A percentile compares a stretch with the other conserved stretches of the same genome.
These are phyloP conservation scores for Curvularia hawaiiensis DNA, from an alignment of 2,329 filamentous ascomycete species.

Conservation along the genomic window DNA sequence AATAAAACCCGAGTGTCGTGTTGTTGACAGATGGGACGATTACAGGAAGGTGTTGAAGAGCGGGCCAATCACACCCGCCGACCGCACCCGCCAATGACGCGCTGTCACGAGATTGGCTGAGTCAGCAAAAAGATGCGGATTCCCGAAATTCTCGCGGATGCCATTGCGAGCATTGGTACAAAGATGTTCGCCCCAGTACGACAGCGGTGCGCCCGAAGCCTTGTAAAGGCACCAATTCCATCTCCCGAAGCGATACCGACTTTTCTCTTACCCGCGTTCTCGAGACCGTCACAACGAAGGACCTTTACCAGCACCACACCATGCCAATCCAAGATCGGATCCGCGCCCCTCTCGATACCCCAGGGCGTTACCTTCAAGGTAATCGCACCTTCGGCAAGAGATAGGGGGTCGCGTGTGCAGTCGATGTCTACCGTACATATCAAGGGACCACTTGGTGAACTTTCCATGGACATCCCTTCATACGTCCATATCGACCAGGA, in stretches of 20 bases:
- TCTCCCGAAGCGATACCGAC: conserved; percentile 63
- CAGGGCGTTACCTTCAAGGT: conserved; percentile 69
- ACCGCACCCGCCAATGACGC: conserved; percentile 14
- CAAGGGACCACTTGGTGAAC: conserved; percentile 79
- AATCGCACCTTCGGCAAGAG: conserved; percentile 66
- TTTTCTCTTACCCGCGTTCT: conserved; percentile 76
- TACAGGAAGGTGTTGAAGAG: conserved; percentile 1
- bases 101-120: conserved; percentile 23
- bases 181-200: conserved; percentile 69
- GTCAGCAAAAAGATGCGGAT: conserved; percentile 20
- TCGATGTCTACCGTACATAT: conserved; percentile 73
- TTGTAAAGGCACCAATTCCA: conserved; percentile 53
- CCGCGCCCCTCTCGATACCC: conserved; percentile 58
- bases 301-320: conserved; percentile 74
- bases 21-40: conserved; percentile 9
- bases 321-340: conserved; percentile 81
- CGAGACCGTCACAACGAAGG: conserved; percentile 51
- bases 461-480: conserved; percentile 77
- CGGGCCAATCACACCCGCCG: conserved; percentile 10
- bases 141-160: conserved; percentile 34
- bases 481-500: conserved; percentile 78
- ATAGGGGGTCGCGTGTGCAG: conserved; percentile 65
- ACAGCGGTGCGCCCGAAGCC: conserved; percentile 60
- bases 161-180: conserved; percentile 28
- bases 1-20: neutral